Evolutionary conservation across 768 basidiomycete genomes (phyloP), one percentile per base, ranked within the genome.

Genomic region (Panellus pusillus): DNA sequence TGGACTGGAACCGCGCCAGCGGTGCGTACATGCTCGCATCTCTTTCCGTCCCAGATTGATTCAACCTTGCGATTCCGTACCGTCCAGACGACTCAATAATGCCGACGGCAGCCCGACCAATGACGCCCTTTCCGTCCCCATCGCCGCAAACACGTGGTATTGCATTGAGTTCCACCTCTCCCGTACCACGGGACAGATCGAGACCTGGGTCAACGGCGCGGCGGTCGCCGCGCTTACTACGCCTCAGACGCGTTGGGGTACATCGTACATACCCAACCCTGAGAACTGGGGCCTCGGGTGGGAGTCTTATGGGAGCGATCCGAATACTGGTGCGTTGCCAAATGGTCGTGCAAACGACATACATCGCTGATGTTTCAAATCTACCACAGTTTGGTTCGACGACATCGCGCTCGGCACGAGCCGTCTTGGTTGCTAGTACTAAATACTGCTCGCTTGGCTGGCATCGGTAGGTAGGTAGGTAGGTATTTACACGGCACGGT

Each of bases 101-200:
- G 60, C 60, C 48, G 60, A 57, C 56, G 60, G 60, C 56, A 51
- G 48, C 50, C 60, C 55, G 39, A 46, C 45, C 44, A 47, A 47
- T 36, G n/a, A 57, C 49, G 52, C 60, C 38, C 55, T 44, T 36
- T 61, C 60, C 50, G 50, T 61, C 49, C 44, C 60, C 41, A 61
- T 61, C 56, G 56, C 36, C 27, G 56, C 41, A 52, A 52, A 57
- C 60, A 61, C 56, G 44, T 61, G 60, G 60, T 61, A 61, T 50
- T 61, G 60, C 56, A 61, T 61, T 27, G 60, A 61, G 54, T 61
- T 61, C 55, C 52, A 61, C 50, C 52, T 61, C 55, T 54, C 60
- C 48, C 52, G 53, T 17, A 51, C 55, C 48, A 61, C 52, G 39
- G 49, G 55, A 42, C 58, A 60, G 47, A 60, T 60, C 47, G 32